Evolutionary conservation across 257 asterid genomes (phyloP).

Genomic region (Gentiana macrophylla): DNA sequence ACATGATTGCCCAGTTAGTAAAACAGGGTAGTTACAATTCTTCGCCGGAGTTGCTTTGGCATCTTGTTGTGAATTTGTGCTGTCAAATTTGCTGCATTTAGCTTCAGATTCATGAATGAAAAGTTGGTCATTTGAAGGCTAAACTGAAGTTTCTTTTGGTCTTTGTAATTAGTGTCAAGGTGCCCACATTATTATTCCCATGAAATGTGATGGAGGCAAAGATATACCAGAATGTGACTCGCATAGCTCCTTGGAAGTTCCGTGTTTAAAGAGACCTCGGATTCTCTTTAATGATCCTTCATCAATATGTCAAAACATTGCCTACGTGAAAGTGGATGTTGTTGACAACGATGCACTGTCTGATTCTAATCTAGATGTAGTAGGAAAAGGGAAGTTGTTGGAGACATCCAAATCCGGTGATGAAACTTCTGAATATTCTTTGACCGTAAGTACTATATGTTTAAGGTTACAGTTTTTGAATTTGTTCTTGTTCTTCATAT

Average conservation of each 20-base stretch:
- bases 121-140: background rate
- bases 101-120: background rate
- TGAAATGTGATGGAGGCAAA: conserved; percentile 13
- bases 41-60: background rate
- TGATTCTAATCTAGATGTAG: conserved; percentile 34
- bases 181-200: conserved; percentile 11
- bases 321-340: conserved; percentile 35
- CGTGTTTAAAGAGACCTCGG: conserved; percentile 31
- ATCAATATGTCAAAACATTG: conserved; percentile 27
- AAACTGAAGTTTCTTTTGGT: background rate
- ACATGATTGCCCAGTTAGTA: too few species aligned
- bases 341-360: conserved; percentile 30
- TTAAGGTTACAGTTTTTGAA: conserved; percentile 9
- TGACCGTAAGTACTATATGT: conserved; percentile 36
- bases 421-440: conserved; percentile 45
- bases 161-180: conserved; percentile 16
- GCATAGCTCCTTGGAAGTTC: conserved; percentile 18
- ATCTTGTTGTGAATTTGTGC: background rate
- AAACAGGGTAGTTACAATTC: too few species aligned
- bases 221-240: conserved; percentile 12
- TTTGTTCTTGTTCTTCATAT: background rate
- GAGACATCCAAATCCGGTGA: conserved; percentile 33
- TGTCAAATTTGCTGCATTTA: background rate
- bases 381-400: conserved; percentile 55
- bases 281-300: conserved; percentile 24